phyloP scores from a whole-genome alignment of 2,329 filamentous ascomycete species.

The Bipolaris oryzae region DNA sequence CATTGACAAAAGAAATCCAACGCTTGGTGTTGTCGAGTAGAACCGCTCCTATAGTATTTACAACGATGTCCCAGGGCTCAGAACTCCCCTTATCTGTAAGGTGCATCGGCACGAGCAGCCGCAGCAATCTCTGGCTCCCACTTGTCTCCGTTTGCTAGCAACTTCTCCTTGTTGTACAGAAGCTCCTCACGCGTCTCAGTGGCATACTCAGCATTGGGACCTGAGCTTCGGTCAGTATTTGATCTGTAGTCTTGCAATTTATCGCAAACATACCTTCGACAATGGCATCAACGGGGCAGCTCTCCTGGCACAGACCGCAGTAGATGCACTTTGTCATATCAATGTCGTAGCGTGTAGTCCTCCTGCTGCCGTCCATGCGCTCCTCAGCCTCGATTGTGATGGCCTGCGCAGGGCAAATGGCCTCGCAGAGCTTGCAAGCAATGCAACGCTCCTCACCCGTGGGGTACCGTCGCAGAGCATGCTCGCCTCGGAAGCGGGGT shows the following conservation, averaged over 20 bases:
- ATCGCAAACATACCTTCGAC: conserved; percentile 64
- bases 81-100: conserved; percentile 59
- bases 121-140: conserved; percentile 98
- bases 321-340: conserved; percentile 99
- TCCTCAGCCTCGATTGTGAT: conserved; percentile 99
- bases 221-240: conserved; percentile 43
- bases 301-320: conserved; percentile 99
- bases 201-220: conserved; percentile 75
- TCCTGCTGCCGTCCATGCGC: conserved; percentile 90
- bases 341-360: conserved; percentile 97
- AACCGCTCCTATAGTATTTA: conserved; percentile 40
- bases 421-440: conserved; percentile 99
- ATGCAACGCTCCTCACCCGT: conserved; percentile 99
- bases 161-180: conserved; percentile 97
- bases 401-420: conserved; percentile 95
- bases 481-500: conserved; percentile 96
- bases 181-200: conserved; percentile 88
- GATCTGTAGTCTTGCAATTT: background rate
- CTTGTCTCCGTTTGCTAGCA: conserved; percentile 72
- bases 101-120: conserved; percentile 87
- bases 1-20: conserved; percentile 33
- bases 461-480: conserved; percentile 93
- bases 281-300: conserved; percentile 96
- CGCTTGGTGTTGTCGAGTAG: conserved; percentile 23
- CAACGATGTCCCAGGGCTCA: conserved; percentile 23